Base-by-base conservation (phyloP, 345 rosid species). In the Bruguiera gymnorhiza region DNA sequence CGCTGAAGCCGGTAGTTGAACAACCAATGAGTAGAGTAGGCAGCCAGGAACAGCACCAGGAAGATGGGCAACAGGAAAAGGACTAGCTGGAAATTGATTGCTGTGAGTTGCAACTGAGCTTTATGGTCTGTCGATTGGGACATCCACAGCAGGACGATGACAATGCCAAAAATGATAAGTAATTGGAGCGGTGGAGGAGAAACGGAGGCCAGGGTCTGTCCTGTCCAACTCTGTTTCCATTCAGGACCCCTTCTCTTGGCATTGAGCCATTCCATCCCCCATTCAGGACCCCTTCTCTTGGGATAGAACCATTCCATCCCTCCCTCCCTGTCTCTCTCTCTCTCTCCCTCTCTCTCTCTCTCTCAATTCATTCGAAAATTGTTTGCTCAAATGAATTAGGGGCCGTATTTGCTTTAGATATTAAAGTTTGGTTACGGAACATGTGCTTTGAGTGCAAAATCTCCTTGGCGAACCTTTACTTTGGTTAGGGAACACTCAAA, bases 181-280 rank as follows among this genome's bases (percentile, higher is more conserved):
- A 87, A 64, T 43, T 83, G 82, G 18, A 70, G 58, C 0, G 92
- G 85, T 4, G 85, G 88, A 1, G 68, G 6, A 0, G 89, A 81
- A 32, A 77, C 10, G 5, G 92, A 82, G 31, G 75, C 24, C 56
- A 80, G 9, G 46, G 85, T 79, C 54, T 79, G 81, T 64, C 72
- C 73, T 43, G 80, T 52, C 89, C 88, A 81, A 15, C 87, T 83
- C 19, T 78, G 85, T 75, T 85, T 87, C 87, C 89, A 83, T 36
- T 82, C 76, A 1, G 86, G 88, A 34, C 85, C 88, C 65, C 87
- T 82, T 80, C 88, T 83, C 63, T 26, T 80, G 0, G 85, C 76
- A 56, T 82, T 73, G 3, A 80, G 57, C 89, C 87, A 83, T n/a
- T 87, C 91, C 89, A 81, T 84, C 10, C 29, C 29, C 29, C 29